Conservation (phyloP, 768 basidiomycete species). For the Termitomyces sp. region DNA sequence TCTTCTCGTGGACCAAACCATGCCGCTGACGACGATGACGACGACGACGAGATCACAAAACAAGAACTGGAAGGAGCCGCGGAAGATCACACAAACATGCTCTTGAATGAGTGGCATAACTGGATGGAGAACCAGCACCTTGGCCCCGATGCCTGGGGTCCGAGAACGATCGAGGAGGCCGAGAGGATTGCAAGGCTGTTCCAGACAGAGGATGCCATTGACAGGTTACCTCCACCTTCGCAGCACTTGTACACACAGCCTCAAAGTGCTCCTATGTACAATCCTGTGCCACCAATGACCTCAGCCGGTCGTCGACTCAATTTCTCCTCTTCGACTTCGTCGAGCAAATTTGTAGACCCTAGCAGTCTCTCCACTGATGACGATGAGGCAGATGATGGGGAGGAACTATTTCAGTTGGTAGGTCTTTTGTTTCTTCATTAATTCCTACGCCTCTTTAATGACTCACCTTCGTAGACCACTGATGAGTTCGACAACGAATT, state of each 20-base stretch:
- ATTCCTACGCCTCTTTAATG: slow-evolving; percentile 7
- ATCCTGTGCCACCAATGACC: slow-evolving; percentile 24
- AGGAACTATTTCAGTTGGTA: slow-evolving; percentile 20
- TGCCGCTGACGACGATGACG: slow-evolving; percentile 18
- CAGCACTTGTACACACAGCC: slow-evolving; percentile 13
- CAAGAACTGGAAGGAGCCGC: slow-evolving; percentile 21
- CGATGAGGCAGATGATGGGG: slow-evolving; percentile 22
- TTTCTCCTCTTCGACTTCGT: slow-evolving; percentile 29
- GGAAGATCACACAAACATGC: slow-evolving; percentile 24
- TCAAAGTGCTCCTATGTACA: slow-evolving; percentile 13
- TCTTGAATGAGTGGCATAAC: slow-evolving; percentile 36
- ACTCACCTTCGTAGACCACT: slow-evolving; percentile 17
- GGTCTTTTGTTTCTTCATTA: slow-evolving; percentile 14
- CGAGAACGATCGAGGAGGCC: slow-evolving; percentile 32
- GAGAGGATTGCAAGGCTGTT: slow-evolving; percentile 27
- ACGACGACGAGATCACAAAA: slow-evolving; percentile 30
- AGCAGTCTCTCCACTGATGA: slow-evolving; percentile 36
- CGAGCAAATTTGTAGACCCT: slow-evolving; percentile 37
- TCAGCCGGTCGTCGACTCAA: slow-evolving; percentile 28
- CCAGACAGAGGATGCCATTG: slow-evolving; percentile 28
- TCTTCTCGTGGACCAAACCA: slow-evolving; percentile 13
- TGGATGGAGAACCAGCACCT: slow-evolving; percentile 27
- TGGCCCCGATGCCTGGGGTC: slow-evolving; percentile 37
- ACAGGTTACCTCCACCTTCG: slow-evolving; percentile 18
- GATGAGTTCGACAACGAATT: slow-evolving; percentile 25